Evolutionary conservation across 1,284 basidiomycete genomes (phyloP), one percentile per base, ranked within the genome.

Genomic region (Coriolopsis trogii): DNA sequence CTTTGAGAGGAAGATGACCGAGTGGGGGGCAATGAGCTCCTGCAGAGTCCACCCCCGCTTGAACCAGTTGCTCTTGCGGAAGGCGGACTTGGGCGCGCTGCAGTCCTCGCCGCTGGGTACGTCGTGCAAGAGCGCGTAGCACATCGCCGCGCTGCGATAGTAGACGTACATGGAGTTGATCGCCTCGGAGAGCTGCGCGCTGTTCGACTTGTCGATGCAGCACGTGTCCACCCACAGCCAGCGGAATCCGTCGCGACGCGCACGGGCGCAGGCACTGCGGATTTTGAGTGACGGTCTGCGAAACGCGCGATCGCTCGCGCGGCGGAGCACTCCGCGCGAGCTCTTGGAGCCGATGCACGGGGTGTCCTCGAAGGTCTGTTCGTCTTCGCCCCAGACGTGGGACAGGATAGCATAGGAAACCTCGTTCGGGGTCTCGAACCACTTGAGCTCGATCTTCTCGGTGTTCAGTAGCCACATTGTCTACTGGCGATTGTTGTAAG

Each of bases 341-440:
- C 40, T n/a, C 4, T 29, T 13, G 15, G 30, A 4, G 10, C 31
- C 30, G 10, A 39, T 21, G 31, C 30, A 29, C 4, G 39, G 52
- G 9, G 47, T 48, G n/a, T 55, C 51, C 20, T 41, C 45, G 36
- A 56, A 53, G 13, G 46, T 30, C 36, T 55, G 50, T 23, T 59
- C 54, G 42, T 45, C 7, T 4, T 31, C 33, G 25, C 39, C 29
- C 53, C 57, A 59, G 15, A 53, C 51, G 45, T 59, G 57, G 4
- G 57, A 59, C 33, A 59, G 57, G 16, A 53, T 51, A 15, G 57
- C 57, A n/a, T 59, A 59, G 23, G 56, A 51, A 21, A 53, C 41
- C 18, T 50, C 45, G 24, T 25, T 13, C 20, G 38, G 36, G 28
- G 38, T 41, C 16, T 41, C 12, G 30, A 58, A 55, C 21, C 33